Evolutionary conservation across 257 asterid species (phyloP), one percentile per base, ranked within the genome.

Genomic region (Cordia subcordata): DNA sequence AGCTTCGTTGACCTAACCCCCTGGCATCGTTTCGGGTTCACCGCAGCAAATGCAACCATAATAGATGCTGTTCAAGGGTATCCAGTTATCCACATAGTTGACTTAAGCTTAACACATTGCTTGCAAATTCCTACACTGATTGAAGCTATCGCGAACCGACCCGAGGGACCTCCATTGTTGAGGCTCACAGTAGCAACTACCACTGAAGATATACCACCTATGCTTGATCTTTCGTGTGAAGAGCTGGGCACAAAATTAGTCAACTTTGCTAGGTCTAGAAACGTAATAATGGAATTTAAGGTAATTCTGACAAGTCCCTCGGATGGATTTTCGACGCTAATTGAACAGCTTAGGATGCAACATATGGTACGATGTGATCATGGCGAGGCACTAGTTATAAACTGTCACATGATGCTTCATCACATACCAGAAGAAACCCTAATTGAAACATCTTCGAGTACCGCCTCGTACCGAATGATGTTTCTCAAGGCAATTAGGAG

Each of bases 1-100:
- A 69, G 78, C 33, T 92, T 75, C 75, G 96, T 92, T 23, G 98
- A 92, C 78, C 70, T 92, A 18, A 92, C 98, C 0, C 98, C 98
- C n/a, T 88, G 96, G 96, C 93, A 92, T 67, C 61, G 98, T 13
- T 92, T 92, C 64, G 98, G 98, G 13, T 92, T 84, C 81, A 86
- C 96, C 8, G 95, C 94, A 0, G 96, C 98, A 1, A 92, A 92
- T 23, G 82, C 86, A 5, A 93, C 94, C 52, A 79, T 92, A 23
- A 32, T 92, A 14, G 94, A 84, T 45, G 95, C 95, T n/a, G 70
- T 79, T 6, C 94, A 84, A 8, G 92, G 94, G 4, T 80, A 64
- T 49, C 51, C 82, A 1, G 80, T 78, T 4, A 72, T 92, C 21
- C 99, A 92, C 42, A 78, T 92, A 8, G 93, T 92, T 39, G 96